phyloP scores from a whole-genome alignment of 2,329 filamentous ascomycete genomes.

The Polychaeton citri region DNA sequence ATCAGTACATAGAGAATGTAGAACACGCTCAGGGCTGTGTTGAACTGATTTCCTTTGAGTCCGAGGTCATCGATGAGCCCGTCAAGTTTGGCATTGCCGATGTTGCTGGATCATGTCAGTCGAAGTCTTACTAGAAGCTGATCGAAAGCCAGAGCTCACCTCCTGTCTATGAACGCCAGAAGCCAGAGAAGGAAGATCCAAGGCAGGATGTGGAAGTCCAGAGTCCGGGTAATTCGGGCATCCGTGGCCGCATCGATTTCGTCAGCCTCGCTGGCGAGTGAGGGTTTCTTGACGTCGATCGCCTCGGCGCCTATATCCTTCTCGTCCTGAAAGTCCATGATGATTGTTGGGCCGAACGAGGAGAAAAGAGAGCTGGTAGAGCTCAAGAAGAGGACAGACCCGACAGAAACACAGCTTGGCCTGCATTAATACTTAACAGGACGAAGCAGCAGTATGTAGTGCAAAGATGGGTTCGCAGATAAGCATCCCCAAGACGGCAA shows the following conservation, averaged over 20 bases:
- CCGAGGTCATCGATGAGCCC: conserved; percentile 27
- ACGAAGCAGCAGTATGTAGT: background rate
- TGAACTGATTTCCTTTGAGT: conserved; percentile 28
- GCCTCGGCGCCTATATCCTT: conserved; percentile 1
- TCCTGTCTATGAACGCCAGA: conserved; percentile 34
- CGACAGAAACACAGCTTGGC: background rate
- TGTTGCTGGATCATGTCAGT: conserved; percentile 15
- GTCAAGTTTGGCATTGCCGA: conserved; percentile 31
- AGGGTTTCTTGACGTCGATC: background rate
- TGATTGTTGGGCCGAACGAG: background rate
- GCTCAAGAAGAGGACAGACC: background rate
- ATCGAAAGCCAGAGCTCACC: conserved; percentile 13
- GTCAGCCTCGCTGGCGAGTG: background rate
- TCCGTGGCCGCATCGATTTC: background rate
- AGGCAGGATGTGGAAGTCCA: conserved; percentile 31
- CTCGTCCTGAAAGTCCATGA: background rate
- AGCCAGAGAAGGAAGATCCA: conserved; percentile 35
- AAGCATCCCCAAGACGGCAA: background rate
- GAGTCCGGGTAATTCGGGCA: conserved; percentile 24
- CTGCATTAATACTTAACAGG: background rate
- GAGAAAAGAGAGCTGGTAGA: background rate
- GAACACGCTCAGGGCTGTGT: conserved; percentile 31
- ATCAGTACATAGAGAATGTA: conserved; percentile 31
- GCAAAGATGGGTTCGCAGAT: background rate
- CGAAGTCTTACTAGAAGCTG: background rate